These are phyloP conservation scores for Acacia crassicarpa DNA, from an alignment of 306 rosid genomes.

Conservation along the genomic window DNA sequence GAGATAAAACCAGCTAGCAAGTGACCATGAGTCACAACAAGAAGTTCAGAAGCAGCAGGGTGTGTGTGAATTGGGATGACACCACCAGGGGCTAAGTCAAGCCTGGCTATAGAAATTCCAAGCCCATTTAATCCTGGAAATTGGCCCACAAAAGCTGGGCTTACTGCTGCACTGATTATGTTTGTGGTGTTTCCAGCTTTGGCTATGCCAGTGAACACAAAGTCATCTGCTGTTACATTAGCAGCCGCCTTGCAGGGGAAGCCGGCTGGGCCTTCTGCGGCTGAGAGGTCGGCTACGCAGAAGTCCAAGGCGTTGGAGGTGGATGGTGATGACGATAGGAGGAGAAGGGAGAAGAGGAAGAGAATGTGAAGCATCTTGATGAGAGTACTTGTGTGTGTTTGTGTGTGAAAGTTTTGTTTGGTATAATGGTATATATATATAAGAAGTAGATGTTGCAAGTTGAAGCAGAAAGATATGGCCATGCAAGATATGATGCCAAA, in stretches of 20 bases:
- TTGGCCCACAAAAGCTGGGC: slow-evolving; percentile 77
- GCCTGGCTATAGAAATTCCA: slow-evolving; percentile 60
- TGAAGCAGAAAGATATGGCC: slow-evolving; percentile 30
- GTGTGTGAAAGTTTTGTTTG: background rate
- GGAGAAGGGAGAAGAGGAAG: slow-evolving; percentile 51
- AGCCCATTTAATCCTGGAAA: slow-evolving; percentile 76
- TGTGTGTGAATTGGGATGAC: slow-evolving; percentile 91
- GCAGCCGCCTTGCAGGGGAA: slow-evolving; percentile 47
- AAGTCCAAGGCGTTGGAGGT: slow-evolving; percentile 59
- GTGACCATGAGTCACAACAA: slow-evolving; percentile 46
- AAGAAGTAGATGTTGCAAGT: slow-evolving; percentile 31
- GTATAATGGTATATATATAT: slow-evolving; percentile 18
- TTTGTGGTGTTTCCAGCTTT: slow-evolving; percentile 54
- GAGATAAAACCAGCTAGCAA: slow-evolving; percentile 67
- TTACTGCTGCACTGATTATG: slow-evolving; percentile 70
- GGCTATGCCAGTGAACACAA: slow-evolving; percentile 48
- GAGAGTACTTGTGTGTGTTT: background rate
- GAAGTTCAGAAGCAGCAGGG: slow-evolving; percentile 70
- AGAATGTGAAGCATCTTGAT: slow-evolving; percentile 52
- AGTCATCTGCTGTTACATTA: slow-evolving; percentile 58
- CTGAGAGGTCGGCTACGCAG: slow-evolving; percentile 74
- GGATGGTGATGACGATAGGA: slow-evolving; percentile 36
- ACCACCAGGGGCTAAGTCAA: slow-evolving; percentile 67
- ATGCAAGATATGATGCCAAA: slow-evolving; percentile 29
- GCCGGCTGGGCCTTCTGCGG: slow-evolving; percentile 63